Base-by-base conservation (phyloP, 139 green algal species). In the Pseudopediastrum boryanum region DNA sequence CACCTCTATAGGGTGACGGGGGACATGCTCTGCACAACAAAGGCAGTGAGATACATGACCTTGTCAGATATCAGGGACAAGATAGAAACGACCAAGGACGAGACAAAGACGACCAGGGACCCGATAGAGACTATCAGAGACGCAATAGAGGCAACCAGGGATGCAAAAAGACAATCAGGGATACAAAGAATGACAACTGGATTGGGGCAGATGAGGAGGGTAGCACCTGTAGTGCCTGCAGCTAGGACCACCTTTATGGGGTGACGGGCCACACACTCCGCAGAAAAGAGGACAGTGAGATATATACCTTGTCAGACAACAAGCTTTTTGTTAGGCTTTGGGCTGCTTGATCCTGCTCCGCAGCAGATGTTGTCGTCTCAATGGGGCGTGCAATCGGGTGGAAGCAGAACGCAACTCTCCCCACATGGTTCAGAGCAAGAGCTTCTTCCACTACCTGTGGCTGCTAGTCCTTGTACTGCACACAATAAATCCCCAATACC, bases 181-280 rank as follows among this genome's bases (percentile, higher is more conserved):
- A n/a, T n/a, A n/a, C n/a, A n/a, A n/a, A n/a, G n/a, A n/a, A n/a
- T n/a, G n/a, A n/a, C n/a, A n/a, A n/a, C n/a, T n/a, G n/a, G n/a
- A n/a, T n/a, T n/a, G 33, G 76, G 65, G 62, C 76, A 82, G 16
- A 82, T 58, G 27, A 82, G 76, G 27, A 82, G 65, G 36, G 64
- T 76, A 7, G 76, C 76, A 5, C 76, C 76, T 19, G 56, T 51
- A 9, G 50, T 13, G 58, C 76, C 76, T 27, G 76, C 76, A 33
- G 76, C 70, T 39, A 82, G 50, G 39, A 21, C 70, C 2, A 77
- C 64, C 25, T 27, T 50, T 23, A 75, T 27, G 5, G 64, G 76
- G 35, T 54, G 25, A 2, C 23, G 41, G 4, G 75, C 63, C 25
- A 75, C 9, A 12, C n/a, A 12, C 25, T 36, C 75, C 67, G 62